Base-by-base conservation (phyloP, 306 rosid species). In the Pterocarpus santalinus region DNA sequence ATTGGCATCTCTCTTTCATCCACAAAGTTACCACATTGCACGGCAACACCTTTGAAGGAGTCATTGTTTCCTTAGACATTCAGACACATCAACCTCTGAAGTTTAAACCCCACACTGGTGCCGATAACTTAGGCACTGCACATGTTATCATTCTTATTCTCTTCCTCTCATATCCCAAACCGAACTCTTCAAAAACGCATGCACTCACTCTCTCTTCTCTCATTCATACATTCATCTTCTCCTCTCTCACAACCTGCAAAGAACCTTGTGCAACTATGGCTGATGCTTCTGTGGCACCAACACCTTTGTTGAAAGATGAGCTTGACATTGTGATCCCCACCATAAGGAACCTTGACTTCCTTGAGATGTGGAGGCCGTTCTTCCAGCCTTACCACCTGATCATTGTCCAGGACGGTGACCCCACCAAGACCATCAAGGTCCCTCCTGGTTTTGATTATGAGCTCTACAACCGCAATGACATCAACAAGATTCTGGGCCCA, bases 401-500 rank as follows among this genome's bases (percentile, higher is more conserved):
- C 85, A 94, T 94, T 67, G 98, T 94, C 46, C 98, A 94, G 52
- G 98, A 94, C 56, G 98, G 98, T 10, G 98, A 94, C 34, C 98
- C 98, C 2, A n/a, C 94, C 7, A 91, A 90, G 86, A 84, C 63
- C 61, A 94, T 94, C 69, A 84, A 88, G 32, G 98, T 94, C 66
- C 98, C 98, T 4, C 77, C 89, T 9, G 98, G 98, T 12, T 94
- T 91, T 69, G 98, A 94, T 60, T 94, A 94, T 57, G 98, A 94
- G 79, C 94, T 94, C 28, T 89, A 91, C 30, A 91, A 94, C 76
- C 82, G 98, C 1, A 89, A 94, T 75, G 98, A 94, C 65, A 94
- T 94, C 36, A 94, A 94, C 87, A 87, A 88, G 81, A 76, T 94
- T 65, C 86, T 94, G 14, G 98, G 98, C 56, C 98, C 98, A 1